Percentiles rank a stretch among this genome's conserved stretches.
Evolutionary conservation across 371 early-diverging fungal species (phyloP).

Genomic region (Thermomucor indicae-seudaticae): DNA sequence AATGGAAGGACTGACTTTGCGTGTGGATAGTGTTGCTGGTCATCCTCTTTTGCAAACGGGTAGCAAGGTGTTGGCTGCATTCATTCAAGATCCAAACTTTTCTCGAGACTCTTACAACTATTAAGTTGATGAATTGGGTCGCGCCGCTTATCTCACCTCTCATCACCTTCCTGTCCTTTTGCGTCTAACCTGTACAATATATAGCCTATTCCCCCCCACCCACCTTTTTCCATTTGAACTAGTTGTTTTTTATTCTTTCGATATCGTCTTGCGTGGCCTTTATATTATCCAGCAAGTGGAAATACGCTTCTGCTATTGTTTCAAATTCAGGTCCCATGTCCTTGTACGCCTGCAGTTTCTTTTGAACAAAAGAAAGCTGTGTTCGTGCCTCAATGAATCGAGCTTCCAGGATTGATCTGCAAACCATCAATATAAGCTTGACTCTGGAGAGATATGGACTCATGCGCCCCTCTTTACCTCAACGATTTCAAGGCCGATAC

Average conservation of each 20-base stretch:
- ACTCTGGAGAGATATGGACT: too few species aligned
- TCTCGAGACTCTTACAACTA: constrained; percentile 72
- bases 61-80: constrained; percentile 90
- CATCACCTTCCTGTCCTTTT: background rate
- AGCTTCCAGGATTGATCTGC: constrained; percentile 6
- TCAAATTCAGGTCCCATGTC: constrained; percentile 15
- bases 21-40: constrained; percentile 80
- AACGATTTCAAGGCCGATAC: constrained; percentile 5
- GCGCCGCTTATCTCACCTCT: background rate
- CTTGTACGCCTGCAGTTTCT: constrained; percentile 5
- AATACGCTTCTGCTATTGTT: constrained; percentile 10
- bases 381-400: constrained; percentile 5
- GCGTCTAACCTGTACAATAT: background rate
- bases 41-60: constrained; percentile 98
- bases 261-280: constrained; percentile 14
- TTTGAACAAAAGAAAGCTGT: constrained; percentile 6
- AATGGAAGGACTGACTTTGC: too few species aligned
- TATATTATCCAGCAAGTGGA: constrained; percentile 8
- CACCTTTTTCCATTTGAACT: background rate
- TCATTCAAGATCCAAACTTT: constrained; percentile 92
- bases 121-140: constrained; percentile 19
- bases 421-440: too few species aligned
- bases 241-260: background rate
- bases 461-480: constrained; percentile 4
- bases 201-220: background rate